Percentiles rank a stretch among this genome's conserved stretches.
These are phyloP conservation scores for Trametes sp. DNA, from an alignment of 1,284 basidiomycete species.

Conservation along the genomic window DNA sequence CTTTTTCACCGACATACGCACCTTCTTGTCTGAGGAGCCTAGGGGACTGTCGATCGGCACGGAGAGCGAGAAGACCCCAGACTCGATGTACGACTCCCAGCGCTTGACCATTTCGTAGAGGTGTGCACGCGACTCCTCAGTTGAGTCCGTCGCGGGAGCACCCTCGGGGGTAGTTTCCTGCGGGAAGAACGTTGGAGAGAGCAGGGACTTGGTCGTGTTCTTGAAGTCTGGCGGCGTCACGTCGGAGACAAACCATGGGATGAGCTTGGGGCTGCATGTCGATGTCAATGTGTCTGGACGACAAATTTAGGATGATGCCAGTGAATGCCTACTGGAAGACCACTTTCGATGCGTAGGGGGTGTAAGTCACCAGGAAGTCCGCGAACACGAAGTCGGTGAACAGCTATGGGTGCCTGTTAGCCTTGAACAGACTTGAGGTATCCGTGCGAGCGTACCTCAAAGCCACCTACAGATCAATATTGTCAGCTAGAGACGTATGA, in stretches of 20 bases:
- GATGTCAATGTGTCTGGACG: not conserved
- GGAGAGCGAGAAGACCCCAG: constrained; percentile 79
- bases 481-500: not conserved
- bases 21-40: constrained; percentile 53
- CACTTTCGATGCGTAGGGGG: constrained; percentile 81
- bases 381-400: constrained; percentile 96
- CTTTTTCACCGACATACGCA: constrained; percentile 27
- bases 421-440: no score
- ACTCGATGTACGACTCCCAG: constrained; percentile 76
- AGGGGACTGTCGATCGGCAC: constrained; percentile 73
- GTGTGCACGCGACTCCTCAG: constrained; percentile 44
- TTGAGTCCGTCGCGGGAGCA: constrained; percentile 19
- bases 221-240: constrained; percentile 84
- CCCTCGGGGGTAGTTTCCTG: constrained; percentile 29
- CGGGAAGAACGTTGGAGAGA: constrained; percentile 69
- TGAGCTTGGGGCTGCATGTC: constrained; percentile 77
- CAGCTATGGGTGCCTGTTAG: constrained; percentile 56
- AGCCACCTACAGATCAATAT: constrained; percentile 67
- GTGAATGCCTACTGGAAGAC: constrained; percentile 82
- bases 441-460: constrained; percentile 70
- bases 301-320: not conserved
- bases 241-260: constrained; percentile 95
- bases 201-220: constrained; percentile 56
- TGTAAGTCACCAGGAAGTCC: constrained; percentile 91
- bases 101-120: constrained; percentile 72